phyloP scores from a whole-genome alignment of 129 eudicot species.

The Kitagawia praeruptora region DNA sequence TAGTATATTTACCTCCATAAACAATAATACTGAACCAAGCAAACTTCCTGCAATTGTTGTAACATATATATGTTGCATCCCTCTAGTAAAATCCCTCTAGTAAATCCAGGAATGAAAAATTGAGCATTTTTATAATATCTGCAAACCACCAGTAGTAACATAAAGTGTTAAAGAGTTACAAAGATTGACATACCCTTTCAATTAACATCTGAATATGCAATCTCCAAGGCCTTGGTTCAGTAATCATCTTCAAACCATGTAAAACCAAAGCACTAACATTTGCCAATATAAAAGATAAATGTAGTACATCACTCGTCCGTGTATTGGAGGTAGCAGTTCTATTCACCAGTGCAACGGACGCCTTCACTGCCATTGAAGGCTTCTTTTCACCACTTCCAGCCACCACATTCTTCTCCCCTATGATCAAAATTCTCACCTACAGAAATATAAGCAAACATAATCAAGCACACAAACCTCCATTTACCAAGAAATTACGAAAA shows the following conservation, averaged over 20 bases:
- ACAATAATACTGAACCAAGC: slow-evolving; percentile 69
- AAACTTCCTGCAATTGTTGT: slow-evolving; percentile 48
- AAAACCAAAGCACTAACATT: slow-evolving; percentile 10
- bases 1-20: slow-evolving; percentile 51
- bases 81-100: too few relatives aligned
- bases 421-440: too few relatives aligned
- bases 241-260: slow-evolving; percentile 17
- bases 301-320: slow-evolving; percentile 21
- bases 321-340: slow-evolving; percentile 13
- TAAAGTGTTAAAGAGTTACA: neutral
- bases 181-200: slow-evolving; percentile 40
- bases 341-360: slow-evolving; percentile 17
- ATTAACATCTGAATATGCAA: slow-evolving; percentile 35
- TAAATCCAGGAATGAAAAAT: neutral
- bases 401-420: slow-evolving; percentile 17
- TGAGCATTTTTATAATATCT: neutral
- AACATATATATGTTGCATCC: neutral
- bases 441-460: too few relatives aligned
- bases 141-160: neutral
- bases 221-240: slow-evolving; percentile 33
- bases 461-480: too few relatives aligned
- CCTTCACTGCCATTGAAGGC: slow-evolving; percentile 5
- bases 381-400: slow-evolving; percentile 17
- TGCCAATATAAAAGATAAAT: slow-evolving; percentile 20
- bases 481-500: too few relatives aligned